Evolutionary conservation across 306 rosid species (phyloP).

Genomic region (Cyclanthera cordifolia): DNA sequence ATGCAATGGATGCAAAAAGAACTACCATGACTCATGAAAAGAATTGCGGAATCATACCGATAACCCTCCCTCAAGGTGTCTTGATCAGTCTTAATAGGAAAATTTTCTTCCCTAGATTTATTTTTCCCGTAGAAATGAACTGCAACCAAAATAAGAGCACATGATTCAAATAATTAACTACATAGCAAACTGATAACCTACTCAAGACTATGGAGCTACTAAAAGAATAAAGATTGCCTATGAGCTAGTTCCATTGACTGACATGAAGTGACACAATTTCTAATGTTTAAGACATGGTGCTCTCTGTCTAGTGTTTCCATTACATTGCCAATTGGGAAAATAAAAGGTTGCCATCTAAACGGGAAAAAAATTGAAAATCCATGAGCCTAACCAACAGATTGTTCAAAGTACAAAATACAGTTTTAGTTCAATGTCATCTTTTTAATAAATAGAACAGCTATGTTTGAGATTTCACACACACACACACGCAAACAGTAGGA

Average conservation of each 20-base stretch:
- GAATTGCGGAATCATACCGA: slow-evolving; percentile 32
- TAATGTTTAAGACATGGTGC: not conserved
- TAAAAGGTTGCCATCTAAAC: not conserved
- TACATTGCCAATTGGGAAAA: not conserved
- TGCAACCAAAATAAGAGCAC: slow-evolving; percentile 26
- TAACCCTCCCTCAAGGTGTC: slow-evolving; percentile 88
- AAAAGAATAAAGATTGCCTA: not conserved
- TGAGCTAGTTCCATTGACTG: not conserved
- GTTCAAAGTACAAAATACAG: not conserved
- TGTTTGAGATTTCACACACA: too few species aligned
- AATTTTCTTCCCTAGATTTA: slow-evolving; percentile 27
- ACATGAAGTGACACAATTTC: not conserved
- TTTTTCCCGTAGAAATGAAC: slow-evolving; percentile 63
- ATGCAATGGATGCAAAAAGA: not conserved
- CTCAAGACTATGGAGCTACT: not conserved
- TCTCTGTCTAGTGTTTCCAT: not conserved
- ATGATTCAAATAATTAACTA: not conserved
- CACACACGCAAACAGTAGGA: too few species aligned
- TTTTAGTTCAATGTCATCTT: not conserved
- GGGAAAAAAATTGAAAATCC: not conserved
- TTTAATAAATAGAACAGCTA: not conserved
- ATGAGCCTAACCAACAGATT: not conserved
- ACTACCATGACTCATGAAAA: not conserved
- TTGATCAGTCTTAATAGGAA: slow-evolving; percentile 82
- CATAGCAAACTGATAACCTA: not conserved